These are phyloP conservation scores for Globisporangium apiculatum DNA, from an alignment of 352 stramenopile genomes.

Conservation along the genomic window DNA sequence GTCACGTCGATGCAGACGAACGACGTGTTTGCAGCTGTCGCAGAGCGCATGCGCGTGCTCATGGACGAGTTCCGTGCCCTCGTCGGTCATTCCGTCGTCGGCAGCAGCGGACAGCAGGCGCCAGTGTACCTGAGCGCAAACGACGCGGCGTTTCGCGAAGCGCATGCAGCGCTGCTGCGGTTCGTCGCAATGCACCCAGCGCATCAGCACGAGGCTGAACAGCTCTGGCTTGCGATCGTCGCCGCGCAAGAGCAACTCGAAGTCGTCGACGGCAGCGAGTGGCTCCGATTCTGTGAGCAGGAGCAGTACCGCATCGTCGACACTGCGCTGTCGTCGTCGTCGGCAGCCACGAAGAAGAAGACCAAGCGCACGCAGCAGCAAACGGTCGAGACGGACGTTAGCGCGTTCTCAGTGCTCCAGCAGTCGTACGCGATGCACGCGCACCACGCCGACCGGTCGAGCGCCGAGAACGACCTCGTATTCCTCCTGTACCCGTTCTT, in stretches of 20 bases:
- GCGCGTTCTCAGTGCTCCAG: constrained; percentile 56
- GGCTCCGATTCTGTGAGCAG: constrained; percentile 65
- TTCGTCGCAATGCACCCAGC: constrained; percentile 4
- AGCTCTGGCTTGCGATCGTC: constrained; percentile 31
- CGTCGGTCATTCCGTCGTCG: background rate
- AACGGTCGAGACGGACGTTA: constrained; percentile 22
- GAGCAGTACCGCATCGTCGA: constrained; percentile 59
- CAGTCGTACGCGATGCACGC: constrained; percentile 80
- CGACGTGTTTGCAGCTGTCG: constrained; percentile 29
- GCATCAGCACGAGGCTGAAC: constrained; percentile 20
- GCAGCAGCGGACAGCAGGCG: background rate
- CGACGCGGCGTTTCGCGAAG: constrained; percentile 32
- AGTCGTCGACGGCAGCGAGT: constrained; percentile 51
- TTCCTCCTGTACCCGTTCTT: constrained; percentile 72
- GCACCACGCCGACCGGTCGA: constrained; percentile 64
- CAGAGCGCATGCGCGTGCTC: constrained; percentile 15
- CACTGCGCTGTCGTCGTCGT: constrained; percentile 15
- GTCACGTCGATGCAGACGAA: constrained; percentile 47
- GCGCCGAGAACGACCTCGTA: constrained; percentile 64
- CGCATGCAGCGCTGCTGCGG: constrained; percentile 15
- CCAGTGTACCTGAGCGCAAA: constrained; percentile 51
- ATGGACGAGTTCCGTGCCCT: constrained; percentile 18
- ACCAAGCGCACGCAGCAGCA: constrained; percentile 6
- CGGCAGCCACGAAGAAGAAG: constrained; percentile 11
- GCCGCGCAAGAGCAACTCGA: constrained; percentile 36